Percentiles rank a stretch among this genome's conserved stretches.
phyloP scores from a whole-genome alignment of 352 stramenopile species.

The Pythium sukuiense region DNA sequence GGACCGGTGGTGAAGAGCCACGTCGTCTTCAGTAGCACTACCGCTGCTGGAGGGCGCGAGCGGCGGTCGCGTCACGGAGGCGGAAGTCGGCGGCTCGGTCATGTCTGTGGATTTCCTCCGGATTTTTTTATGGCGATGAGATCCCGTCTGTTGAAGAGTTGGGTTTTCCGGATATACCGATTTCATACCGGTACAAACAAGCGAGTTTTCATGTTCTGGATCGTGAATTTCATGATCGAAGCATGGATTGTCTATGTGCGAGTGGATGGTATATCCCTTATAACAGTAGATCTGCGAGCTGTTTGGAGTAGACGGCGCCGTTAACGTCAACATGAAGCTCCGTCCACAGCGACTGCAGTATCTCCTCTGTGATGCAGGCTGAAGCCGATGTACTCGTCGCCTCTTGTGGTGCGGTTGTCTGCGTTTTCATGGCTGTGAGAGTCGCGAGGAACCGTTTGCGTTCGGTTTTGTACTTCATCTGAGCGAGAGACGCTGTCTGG shows the following conservation, averaged over 20 bases:
- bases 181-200: not conserved
- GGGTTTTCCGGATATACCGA: not conserved
- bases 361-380: not conserved
- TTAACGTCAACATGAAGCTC: conserved; percentile 17
- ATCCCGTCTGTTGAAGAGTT: not conserved
- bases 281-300: not conserved
- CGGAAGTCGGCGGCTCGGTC: not conserved
- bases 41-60: not conserved
- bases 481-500: conserved; percentile 17
- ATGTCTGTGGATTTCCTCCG: not conserved
- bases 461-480: conserved; percentile 25
- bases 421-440: not conserved
- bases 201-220: not conserved
- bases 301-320: conserved; percentile 11
- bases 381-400: not conserved
- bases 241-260: conserved; percentile 16
- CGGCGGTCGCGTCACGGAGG: not conserved
- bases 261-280: conserved; percentile 3
- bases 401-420: not conserved
- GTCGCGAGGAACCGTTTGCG: conserved; percentile 13
- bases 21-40: conserved; percentile 21
- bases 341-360: conserved; percentile 22
- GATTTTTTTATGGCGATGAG: not conserved
- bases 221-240: not conserved
- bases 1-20: conserved; percentile 13